These are phyloP conservation scores for Terfezia claveryi DNA, from an alignment of 495 filamentous ascomycete species.

Conservation along the genomic window DNA sequence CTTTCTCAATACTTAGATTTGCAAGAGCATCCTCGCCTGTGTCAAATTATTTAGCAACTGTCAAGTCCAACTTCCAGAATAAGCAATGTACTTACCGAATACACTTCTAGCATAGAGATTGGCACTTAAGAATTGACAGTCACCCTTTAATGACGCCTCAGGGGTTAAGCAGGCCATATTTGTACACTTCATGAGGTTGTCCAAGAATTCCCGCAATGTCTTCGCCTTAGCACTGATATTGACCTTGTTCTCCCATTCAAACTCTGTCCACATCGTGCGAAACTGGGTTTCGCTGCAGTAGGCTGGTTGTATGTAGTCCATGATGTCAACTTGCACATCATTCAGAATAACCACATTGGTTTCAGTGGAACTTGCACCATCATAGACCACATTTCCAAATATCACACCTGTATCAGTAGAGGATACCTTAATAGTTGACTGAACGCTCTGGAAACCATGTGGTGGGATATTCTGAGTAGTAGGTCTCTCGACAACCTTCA, in stretches of 20 bases:
- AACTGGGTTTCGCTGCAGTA: slow-evolving; percentile 96
- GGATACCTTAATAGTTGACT: slow-evolving; percentile 97
- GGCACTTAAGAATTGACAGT: slow-evolving; percentile 93
- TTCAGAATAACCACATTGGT: slow-evolving; percentile 96
- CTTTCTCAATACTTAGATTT: slow-evolving; percentile 94
- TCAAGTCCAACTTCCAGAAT: background rate
- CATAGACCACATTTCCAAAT: slow-evolving; percentile 97
- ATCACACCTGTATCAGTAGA: slow-evolving; percentile 98
- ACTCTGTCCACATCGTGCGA: slow-evolving; percentile 99
- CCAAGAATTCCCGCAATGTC: slow-evolving; percentile 74
- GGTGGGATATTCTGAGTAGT: slow-evolving; percentile 87
- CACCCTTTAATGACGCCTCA: slow-evolving; percentile 86
- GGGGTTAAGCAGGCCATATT: slow-evolving; percentile 98
- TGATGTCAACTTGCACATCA: slow-evolving; percentile 97
- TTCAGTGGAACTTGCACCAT: slow-evolving; percentile 84
- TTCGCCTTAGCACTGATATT: slow-evolving; percentile 97
- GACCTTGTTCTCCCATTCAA: slow-evolving; percentile 99
- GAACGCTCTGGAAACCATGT: slow-evolving; percentile 92
- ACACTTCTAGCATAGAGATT: slow-evolving; percentile 95
- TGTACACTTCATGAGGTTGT: slow-evolving; percentile 87
- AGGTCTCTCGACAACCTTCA: slow-evolving; percentile 93
- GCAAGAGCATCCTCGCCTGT: slow-evolving; percentile 95
- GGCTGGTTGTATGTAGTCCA: slow-evolving; percentile 99
- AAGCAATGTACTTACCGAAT: slow-evolving; percentile 55
- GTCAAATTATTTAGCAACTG: background rate